Conservation (phyloP, 371 early-diverging fungal species). For the Mucor circinelloides region DNA sequence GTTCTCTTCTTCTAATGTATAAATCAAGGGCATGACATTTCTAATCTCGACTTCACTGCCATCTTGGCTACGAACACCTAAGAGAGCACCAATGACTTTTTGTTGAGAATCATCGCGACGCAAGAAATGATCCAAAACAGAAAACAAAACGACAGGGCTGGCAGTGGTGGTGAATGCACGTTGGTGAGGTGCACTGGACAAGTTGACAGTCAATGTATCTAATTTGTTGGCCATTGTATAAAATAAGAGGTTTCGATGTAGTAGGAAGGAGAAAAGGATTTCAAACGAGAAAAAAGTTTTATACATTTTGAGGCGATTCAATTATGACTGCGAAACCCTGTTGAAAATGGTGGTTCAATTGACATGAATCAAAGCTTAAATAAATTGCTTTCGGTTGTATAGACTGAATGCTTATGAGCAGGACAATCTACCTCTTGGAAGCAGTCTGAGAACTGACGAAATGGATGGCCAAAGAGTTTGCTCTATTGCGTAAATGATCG, state of each 20-base stretch:
- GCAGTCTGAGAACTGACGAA: too few relatives aligned
- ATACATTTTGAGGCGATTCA: conserved; percentile 1
- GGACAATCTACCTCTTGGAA: too few relatives aligned
- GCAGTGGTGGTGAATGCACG: conserved; percentile 65
- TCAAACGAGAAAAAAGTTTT: conserved; percentile 2
- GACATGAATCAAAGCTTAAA: too few relatives aligned
- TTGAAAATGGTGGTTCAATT: too few relatives aligned
- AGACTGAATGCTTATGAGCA: too few relatives aligned
- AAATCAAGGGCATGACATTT: conserved; percentile 86
- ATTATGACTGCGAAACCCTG: conserved; percentile 1
- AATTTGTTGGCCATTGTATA: conserved; percentile 36
- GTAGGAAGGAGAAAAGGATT: background rate
- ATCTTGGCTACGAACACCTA: conserved; percentile 85
- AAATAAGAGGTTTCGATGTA: background rate
- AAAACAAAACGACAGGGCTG: conserved; percentile 89
- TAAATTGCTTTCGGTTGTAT: too few relatives aligned
- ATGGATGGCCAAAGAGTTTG: too few relatives aligned
- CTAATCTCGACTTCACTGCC: conserved; percentile 86
- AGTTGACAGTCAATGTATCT: conserved; percentile 47
- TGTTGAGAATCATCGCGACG: conserved; percentile 83
- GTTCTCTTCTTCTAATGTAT: conserved; percentile 64
- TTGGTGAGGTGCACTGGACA: conserved; percentile 52
- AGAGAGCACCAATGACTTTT: conserved; percentile 87
- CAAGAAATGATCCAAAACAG: conserved; percentile 89
- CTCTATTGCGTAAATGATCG: too few relatives aligned